Base-by-base conservation (phyloP, 805 yeast species). In the Kazachstania kunashirensis region DNA sequence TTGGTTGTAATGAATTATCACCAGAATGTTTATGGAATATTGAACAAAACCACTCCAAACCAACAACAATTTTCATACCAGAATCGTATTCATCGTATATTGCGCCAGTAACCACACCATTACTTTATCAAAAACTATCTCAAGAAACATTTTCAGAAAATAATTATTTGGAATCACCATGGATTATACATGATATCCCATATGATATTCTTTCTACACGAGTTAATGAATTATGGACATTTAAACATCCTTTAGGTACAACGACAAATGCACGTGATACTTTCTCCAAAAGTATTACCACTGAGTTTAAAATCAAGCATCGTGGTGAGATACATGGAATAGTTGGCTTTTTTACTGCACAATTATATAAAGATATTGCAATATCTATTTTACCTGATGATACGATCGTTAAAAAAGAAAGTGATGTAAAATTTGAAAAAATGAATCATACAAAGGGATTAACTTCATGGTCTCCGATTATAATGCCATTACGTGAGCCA, bases 1-100 rank as follows among this genome's bases (percentile, higher is more conserved):
- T 89, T 61, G 96, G 95, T 4, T 89, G 94, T 55, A 89, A 88
- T 57, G 96, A 88, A 53, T 65, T 84, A 13, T 70, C 84, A 7
- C 96, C 97, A 0, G 97, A 88, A 54, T 78, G 92, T 40, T 55
- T 84, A 3, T 63, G 62, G 31, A 60, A 68, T 1, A 49, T 67
- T 13, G 69, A 71, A 35, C 44, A 49, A 33, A 46, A 73, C 57
- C 46, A 70, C 56, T 36, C 59, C 16, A 56, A 55, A 6, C 40
- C 46, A 9, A 39, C 54, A 24, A 80, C 84, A 2, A 57, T 75
- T 15, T 77, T 72, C 59, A 79, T 81, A 25, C 89, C 89, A 10
- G 61, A 67, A 36, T 62, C 68, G 5, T 77, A 80, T 50, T 53
- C 77, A 1, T 69, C 81, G 12, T 75, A 62, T 39, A 50, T 82